phyloP scores from a whole-genome alignment of 208 protist species.

The Crithidia mellificae region DNA sequence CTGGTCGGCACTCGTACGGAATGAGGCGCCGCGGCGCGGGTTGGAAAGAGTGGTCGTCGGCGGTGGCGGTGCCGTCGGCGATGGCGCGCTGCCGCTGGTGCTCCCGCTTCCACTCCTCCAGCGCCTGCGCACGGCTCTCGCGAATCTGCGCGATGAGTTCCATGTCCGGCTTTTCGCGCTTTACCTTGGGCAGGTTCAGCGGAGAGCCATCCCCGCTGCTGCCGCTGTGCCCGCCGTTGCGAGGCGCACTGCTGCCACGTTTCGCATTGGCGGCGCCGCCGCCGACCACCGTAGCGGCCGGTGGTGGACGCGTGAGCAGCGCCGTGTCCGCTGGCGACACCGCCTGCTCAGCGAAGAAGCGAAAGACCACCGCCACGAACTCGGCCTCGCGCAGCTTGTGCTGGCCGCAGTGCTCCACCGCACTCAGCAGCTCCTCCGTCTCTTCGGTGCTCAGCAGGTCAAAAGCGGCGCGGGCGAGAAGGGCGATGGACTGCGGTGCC shows the following conservation, averaged over 20 bases:
- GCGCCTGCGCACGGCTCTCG: constrained; percentile 40
- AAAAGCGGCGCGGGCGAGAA: constrained; percentile 55
- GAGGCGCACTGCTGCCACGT: constrained; percentile 18
- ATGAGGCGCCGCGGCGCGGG: constrained; percentile 64
- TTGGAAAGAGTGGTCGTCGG: constrained; percentile 49
- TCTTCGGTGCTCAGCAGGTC: constrained; percentile 63
- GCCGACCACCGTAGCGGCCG: constrained; percentile 11
- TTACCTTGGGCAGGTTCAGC: constrained; percentile 17
- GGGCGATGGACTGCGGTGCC: constrained; percentile 44
- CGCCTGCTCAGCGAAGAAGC: constrained; percentile 11
- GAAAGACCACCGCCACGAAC: constrained; percentile 52
- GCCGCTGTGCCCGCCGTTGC: neutral
- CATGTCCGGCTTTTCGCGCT: constrained; percentile 51
- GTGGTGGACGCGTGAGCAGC: constrained; percentile 21
- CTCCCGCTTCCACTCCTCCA: constrained; percentile 47
- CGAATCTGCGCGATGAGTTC: constrained; percentile 44
- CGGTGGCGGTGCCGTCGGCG: constrained; percentile 31
- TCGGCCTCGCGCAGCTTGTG: constrained; percentile 38
- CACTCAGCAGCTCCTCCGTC: constrained; percentile 56
- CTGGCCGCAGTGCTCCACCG: constrained; percentile 43
- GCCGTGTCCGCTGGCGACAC: constrained; percentile 10
- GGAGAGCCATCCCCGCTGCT: constrained; percentile 22
- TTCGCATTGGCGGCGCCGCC: constrained; percentile 11
- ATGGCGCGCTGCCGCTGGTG: constrained; percentile 29
- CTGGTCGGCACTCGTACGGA: constrained; percentile 69